These are phyloP conservation scores for Lasiosphaeria hispida DNA, from an alignment of 495 filamentous ascomycete species.

Conservation along the genomic window DNA sequence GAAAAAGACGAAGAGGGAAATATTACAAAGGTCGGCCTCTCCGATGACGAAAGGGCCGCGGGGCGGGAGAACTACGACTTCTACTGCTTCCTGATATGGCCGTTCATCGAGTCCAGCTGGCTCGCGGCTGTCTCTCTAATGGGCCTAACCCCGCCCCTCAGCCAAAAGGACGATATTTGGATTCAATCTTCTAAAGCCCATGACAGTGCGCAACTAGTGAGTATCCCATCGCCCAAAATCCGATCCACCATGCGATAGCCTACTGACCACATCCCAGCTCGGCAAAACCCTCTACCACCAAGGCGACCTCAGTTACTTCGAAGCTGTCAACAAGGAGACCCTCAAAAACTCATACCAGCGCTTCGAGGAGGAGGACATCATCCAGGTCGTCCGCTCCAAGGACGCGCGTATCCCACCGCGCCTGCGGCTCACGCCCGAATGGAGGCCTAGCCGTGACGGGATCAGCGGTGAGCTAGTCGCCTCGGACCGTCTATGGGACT, in stretches of 20 bases:
- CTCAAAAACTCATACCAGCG: conserved; percentile 87
- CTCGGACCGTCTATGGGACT: conserved; percentile 79
- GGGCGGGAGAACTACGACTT: conserved; percentile 96
- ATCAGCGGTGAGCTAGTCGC: conserved; percentile 60
- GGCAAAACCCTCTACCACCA: conserved; percentile 98
- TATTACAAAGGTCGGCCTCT: conserved; percentile 68
- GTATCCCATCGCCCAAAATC: conserved; percentile 19
- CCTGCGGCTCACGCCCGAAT: conserved; percentile 70
- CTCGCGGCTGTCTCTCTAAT: conserved; percentile 82
- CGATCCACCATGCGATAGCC: neutral
- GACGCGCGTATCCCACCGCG: conserved; percentile 55
- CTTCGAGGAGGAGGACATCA: conserved; percentile 88
- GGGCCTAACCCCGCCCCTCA: conserved; percentile 72
- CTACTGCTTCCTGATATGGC: conserved; percentile 98
- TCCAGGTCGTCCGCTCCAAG: conserved; percentile 65
- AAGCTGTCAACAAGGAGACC: conserved; percentile 96
- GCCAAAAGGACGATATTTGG: conserved; percentile 64
- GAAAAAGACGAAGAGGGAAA: conserved; percentile 53
- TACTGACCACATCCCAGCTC: conserved; percentile 52
- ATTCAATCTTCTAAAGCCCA: conserved; percentile 75
- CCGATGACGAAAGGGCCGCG: conserved; percentile 65
- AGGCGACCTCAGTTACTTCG: conserved; percentile 93
- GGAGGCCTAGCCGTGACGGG: conserved; percentile 67
- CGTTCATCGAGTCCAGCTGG: conserved; percentile 92
- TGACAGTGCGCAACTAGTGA: conserved; percentile 76